Evolutionary conservation across 176 grass and related monocot genomes (phyloP), one percentile per base, ranked within the genome.

Genomic region (Ampelocalamus luodianensis): DNA sequence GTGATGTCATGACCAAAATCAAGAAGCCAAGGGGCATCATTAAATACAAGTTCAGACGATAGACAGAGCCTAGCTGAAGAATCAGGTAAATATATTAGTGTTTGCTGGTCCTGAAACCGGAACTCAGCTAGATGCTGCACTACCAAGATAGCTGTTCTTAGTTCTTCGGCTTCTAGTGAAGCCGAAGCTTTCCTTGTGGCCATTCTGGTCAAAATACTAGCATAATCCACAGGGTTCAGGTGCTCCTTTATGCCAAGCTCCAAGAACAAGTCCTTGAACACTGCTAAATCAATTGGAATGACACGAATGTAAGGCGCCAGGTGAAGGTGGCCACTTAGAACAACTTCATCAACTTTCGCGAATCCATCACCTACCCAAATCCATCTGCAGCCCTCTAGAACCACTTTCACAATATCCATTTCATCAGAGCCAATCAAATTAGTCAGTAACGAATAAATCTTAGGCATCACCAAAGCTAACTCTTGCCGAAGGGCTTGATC

Each of bases 341-440:
- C 93, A 88, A 98, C 95, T 88, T 98, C 95, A 61, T 95, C 93
- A 23, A 77, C 84, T 88, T 90, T 90, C n/a, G 93, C 93, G 85
- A 95, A 98, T 76, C 95, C 95, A 81, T 98, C 95, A 42, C 95
- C 95, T 60, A 98, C 95, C 95, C 95, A 98, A 87, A 98, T 93
- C 95, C 95, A 98, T 85, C 95, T 88, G 81, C 87, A 98, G 48
- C 91, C 91, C 84, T 98, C 95, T 56, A 98, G 66, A 89, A 98
- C 87, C 66, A 82, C 87, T 90, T 98, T 98, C 72, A 93, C 95
- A 88, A 98, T 95, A 81, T 98, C 95, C 91, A 98, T 98, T 81
- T 98, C 95, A 92, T 98, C 93, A 67, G 91, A 95, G 84, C 91
- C 91, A 88, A 95, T 93, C 87, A 95, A 85, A 71, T 86, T 90